Base-by-base conservation (phyloP, 495 filamentous ascomycete species). In the Choiromyces venosus region DNA sequence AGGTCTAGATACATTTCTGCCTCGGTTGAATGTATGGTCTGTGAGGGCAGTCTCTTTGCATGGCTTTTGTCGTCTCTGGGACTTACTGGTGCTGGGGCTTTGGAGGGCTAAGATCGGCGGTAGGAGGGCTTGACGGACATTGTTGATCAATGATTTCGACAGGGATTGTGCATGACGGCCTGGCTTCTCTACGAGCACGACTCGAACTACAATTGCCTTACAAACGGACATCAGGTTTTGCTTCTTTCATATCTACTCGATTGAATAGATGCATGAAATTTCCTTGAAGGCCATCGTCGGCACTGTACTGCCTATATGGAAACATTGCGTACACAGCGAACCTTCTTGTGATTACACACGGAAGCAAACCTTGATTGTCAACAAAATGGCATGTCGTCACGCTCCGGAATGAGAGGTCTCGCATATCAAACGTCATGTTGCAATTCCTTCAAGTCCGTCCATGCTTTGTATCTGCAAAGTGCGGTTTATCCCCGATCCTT, bases 401-500 rank as follows among this genome's bases (percentile, higher is more conserved):
- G 79, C 79, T 78, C 79, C 79, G 66, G 79, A 74, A 71, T 37
- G 79, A 46, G 75, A 71, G 70, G 64, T 71, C 65, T 72, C 29
- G 56, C 72, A 70, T 74, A 35, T 61, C 68, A 70, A 74, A 79
- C 79, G 84, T 70, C 75, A 87, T 85, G 75, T 84, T 85, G 71
- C 82, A 85, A 71, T 86, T 46, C 52, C 78, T 80, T 80, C 78
- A 80, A 71, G 46, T 44, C 56, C 66, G 37, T 69, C 79, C 33
- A 16, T 67, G 44, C 46, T 75, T 73, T 61, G 61, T 52, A 38
- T n/a, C 35, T 38, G 69, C 21, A 69, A 37, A 69, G 65, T 42
- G 40, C 39, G 46, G 68, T 69, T 37, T 74, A 69, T 67, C 70
- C 70, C 70, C 68, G 70, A 65, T 70, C 37, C 33, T 35, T 74